Evolutionary conservation across 1,284 basidiomycete species (phyloP).

Genomic region (Phellinidium pouzarii): DNA sequence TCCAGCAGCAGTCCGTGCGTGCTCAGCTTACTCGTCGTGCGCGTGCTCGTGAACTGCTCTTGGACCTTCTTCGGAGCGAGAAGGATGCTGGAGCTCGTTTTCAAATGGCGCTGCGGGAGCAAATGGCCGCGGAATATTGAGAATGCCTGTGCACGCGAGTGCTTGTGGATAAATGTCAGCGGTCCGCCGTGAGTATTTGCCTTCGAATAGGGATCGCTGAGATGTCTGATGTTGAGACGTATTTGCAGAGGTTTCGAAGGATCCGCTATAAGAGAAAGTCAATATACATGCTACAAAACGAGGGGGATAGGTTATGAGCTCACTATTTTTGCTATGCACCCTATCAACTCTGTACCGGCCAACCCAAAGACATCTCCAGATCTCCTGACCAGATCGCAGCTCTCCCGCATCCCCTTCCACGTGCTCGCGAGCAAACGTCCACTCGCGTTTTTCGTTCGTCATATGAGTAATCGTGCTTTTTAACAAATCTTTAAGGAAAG

Average conservation of each 20-base stretch:
- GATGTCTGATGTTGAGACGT: slow-evolving; percentile 54
- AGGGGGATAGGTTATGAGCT: slow-evolving; percentile 15
- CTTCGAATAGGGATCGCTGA: slow-evolving; percentile 41
- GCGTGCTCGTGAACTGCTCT: slow-evolving; percentile 71
- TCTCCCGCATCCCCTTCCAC: slow-evolving; percentile 30
- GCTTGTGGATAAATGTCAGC: slow-evolving; percentile 64
- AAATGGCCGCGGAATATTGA: slow-evolving; percentile 63
- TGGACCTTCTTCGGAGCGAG: slow-evolving; percentile 67
- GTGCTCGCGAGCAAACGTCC: slow-evolving; percentile 58
- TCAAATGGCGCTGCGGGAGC: slow-evolving; percentile 31
- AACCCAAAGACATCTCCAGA: slow-evolving; percentile 60
- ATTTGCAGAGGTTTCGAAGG: slow-evolving; percentile 55
- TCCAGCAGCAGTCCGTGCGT: slow-evolving; percentile 58
- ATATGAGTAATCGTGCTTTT: slow-evolving; percentile 42
- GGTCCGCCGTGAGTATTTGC: slow-evolving; percentile 46
- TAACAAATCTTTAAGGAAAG: slow-evolving; percentile 14
- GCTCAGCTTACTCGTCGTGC: slow-evolving; percentile 59
- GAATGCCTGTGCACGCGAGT: slow-evolving; percentile 69
- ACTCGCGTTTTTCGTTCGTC: slow-evolving; percentile 40
- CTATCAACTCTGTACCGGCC: slow-evolving; percentile 60
- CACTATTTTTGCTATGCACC: slow-evolving; percentile 15
- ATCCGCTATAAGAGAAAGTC: slow-evolving; percentile 30
- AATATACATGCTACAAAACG: slow-evolving; percentile 9
- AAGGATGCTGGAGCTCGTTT: slow-evolving; percentile 45
- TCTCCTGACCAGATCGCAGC: slow-evolving; percentile 46